Conservation (phyloP, 495 filamentous ascomycete species). For the Podospora comata region DNA sequence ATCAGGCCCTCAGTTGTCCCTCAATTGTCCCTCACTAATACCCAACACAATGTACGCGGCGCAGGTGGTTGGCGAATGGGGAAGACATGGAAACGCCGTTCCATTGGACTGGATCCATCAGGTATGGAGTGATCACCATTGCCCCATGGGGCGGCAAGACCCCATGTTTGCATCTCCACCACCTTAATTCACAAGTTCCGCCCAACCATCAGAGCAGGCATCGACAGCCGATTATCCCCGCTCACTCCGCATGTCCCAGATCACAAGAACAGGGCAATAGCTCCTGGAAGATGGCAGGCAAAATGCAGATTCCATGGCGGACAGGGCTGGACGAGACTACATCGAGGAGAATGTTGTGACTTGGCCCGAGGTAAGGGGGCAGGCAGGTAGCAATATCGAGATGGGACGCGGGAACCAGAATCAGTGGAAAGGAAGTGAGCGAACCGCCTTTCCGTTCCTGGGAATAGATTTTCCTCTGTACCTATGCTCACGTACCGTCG, state of each 20-base stretch:
- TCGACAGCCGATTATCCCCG: background rate
- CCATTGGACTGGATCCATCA: background rate
- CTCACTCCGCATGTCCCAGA: background rate
- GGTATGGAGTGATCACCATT: background rate
- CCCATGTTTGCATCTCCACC: background rate
- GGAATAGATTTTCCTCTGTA: constrained; percentile 2
- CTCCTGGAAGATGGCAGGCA: background rate
- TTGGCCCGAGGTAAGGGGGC: background rate
- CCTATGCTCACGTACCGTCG: background rate
- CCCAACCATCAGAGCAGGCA: background rate
- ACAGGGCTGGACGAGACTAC: background rate
- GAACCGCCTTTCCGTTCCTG: constrained; percentile 1
- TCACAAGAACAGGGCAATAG: background rate
- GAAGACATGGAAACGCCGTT: background rate
- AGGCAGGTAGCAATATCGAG: background rate
- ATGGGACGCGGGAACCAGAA: background rate
- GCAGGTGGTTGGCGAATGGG: background rate
- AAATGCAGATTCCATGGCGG: background rate
- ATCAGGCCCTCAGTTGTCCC: background rate
- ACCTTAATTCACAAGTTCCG: background rate
- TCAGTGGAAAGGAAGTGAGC: background rate
- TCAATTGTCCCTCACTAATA: background rate
- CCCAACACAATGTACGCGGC: background rate
- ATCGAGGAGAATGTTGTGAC: background rate
- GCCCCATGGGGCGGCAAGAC: background rate